These are phyloP conservation scores for Myxozyma geophila DNA, from an alignment of 805 yeast genomes.

Conservation along the genomic window DNA sequence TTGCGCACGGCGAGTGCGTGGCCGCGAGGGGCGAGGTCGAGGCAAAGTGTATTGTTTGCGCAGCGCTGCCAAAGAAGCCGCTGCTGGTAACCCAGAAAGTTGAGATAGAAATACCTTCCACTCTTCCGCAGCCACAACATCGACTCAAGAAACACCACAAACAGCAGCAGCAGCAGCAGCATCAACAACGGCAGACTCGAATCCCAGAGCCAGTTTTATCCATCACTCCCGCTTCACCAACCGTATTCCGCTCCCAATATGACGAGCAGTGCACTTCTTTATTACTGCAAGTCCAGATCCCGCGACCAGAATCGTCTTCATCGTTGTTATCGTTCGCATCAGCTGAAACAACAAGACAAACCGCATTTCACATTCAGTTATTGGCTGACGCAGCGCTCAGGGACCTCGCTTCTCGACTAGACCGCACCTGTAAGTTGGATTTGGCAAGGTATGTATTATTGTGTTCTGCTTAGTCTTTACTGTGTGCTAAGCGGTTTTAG, in stretches of 20 bases:
- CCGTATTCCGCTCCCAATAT: conserved; percentile 5
- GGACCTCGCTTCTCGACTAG: conserved; percentile 4
- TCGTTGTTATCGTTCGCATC: neutral
- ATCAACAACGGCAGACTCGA: conserved; percentile 7
- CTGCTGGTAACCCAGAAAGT: neutral
- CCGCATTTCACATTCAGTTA: neutral
- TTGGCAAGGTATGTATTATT: neutral
- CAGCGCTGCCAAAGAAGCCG: neutral
- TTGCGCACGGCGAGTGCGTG: conserved; percentile 33
- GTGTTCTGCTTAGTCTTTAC: neutral
- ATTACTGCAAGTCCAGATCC: conserved; percentile 18
- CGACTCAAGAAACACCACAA: neutral
- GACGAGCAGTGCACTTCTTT: conserved; percentile 23
- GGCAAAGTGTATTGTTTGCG: conserved; percentile 6
- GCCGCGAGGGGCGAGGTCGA: conserved; percentile 4
- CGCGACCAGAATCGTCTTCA: neutral
- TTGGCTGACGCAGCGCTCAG: conserved; percentile 16
- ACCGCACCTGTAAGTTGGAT: conserved; percentile 6
- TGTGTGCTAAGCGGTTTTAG: neutral
- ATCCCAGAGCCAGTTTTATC: conserved; percentile 20
- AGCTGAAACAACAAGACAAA: neutral
- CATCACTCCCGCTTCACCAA: conserved; percentile 18
- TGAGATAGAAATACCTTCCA: neutral
- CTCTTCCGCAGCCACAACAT: neutral
- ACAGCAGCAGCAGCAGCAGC: neutral